Evolutionary conservation across 2,329 filamentous ascomycete genomes (phyloP).

Genomic region (Botryotinia convoluta): DNA sequence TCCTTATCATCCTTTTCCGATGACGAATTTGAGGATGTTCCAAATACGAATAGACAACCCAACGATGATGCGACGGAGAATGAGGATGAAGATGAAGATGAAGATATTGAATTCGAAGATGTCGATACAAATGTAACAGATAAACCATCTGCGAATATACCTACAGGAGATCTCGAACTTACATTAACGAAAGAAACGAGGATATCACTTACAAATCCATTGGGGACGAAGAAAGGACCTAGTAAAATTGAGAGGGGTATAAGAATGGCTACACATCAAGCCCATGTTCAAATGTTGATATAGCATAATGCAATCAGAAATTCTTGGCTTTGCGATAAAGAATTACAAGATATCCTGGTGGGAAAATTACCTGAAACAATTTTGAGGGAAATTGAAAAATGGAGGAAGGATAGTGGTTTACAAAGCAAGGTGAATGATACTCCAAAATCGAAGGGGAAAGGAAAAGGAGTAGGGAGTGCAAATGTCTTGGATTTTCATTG

Average conservation of each 20-base stretch:
- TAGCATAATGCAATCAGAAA: slow-evolving; percentile 90
- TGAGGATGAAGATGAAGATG: slow-evolving; percentile 43
- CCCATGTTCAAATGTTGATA: slow-evolving; percentile 84
- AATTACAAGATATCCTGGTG: slow-evolving; percentile 72
- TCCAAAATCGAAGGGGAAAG: slow-evolving; percentile 36
- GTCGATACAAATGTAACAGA: slow-evolving; percentile 45
- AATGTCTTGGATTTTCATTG: too few relatives aligned
- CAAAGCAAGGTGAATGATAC: slow-evolving; percentile 43
- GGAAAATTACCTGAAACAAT: slow-evolving; percentile 65
- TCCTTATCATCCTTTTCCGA: slow-evolving; percentile 42
- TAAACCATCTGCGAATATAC: slow-evolving; percentile 45
- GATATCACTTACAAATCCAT: slow-evolving; percentile 59
- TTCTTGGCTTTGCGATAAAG: slow-evolving; percentile 74
- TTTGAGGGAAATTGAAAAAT: slow-evolving; percentile 66
- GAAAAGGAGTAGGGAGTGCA: too few relatives aligned
- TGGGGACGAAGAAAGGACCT: slow-evolving; percentile 74
- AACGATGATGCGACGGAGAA: slow-evolving; percentile 41
- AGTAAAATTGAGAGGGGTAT: slow-evolving; percentile 81
- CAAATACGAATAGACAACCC: slow-evolving; percentile 45
- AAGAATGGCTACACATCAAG: slow-evolving; percentile 74
- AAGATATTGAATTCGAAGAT: slow-evolving; percentile 62
- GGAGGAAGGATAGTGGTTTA: slow-evolving; percentile 67
- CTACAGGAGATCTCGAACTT: slow-evolving; percentile 69
- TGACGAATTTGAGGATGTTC: slow-evolving; percentile 55
- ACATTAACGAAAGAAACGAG: slow-evolving; percentile 61